phyloP scores from a whole-genome alignment of 345 rosid species.

The Rhizophora apiculata region DNA sequence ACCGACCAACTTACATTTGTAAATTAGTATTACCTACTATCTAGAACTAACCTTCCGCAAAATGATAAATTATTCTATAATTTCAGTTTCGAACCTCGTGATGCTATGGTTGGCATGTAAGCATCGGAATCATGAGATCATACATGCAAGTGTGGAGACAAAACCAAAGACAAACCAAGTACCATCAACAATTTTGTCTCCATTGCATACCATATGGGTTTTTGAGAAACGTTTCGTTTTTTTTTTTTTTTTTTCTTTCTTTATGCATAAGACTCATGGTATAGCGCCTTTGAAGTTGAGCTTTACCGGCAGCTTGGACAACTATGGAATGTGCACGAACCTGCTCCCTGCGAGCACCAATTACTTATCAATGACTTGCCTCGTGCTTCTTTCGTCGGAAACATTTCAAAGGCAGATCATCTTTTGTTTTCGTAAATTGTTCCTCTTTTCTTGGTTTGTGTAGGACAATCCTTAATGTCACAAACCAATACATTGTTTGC shows the following conservation, averaged over 20 bases:
- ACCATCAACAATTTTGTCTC: conserved; percentile 23
- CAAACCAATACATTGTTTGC: too few species aligned
- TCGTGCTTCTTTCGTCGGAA: conserved; percentile 4
- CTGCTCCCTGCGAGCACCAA: conserved; percentile 11
- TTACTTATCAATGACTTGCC: conserved; percentile 11
- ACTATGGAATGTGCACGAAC: conserved; percentile 25
- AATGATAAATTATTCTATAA: neutral
- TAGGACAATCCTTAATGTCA: neutral
- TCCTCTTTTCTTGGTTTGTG: neutral
- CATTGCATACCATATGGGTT: neutral
- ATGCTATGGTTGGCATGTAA: conserved; percentile 29
- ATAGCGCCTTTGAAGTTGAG: conserved; percentile 8
- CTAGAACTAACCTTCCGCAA: too few species aligned
- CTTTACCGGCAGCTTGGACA: conserved; percentile 14
- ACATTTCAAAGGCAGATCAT: conserved; percentile 14
- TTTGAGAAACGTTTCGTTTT: neutral
- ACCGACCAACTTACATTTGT: too few species aligned
- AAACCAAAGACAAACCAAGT: conserved; percentile 20
- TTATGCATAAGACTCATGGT: neutral
- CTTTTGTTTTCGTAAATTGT: neutral
- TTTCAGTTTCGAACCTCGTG: conserved; percentile 18
- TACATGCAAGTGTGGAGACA: conserved; percentile 17
- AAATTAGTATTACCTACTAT: too few species aligned
- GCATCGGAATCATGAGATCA: conserved; percentile 24
- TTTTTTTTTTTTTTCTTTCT: neutral